Conservation (phyloP, 129 eudicot genomes). For the Flaveria trinervia region DNA sequence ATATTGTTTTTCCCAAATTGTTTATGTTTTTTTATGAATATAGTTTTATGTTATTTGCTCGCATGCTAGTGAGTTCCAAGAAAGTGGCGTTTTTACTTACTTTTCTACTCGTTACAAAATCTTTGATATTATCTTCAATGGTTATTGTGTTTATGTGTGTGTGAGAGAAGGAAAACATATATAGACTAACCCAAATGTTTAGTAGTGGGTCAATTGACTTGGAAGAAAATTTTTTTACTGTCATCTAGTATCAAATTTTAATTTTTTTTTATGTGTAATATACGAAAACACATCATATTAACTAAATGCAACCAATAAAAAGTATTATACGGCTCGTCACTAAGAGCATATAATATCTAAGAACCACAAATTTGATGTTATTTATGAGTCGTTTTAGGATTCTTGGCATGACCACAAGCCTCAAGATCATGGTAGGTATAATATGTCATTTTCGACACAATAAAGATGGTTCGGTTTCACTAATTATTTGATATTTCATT, state of each 20-base stretch:
- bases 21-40: conserved; percentile 24
- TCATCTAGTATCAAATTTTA: no score
- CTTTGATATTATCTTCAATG: conserved; percentile 23
- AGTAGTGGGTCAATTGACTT: no score
- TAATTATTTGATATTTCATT: not conserved
- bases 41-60: conserved; percentile 36
- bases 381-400: not conserved
- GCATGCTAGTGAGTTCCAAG: conserved; percentile 91
- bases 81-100: conserved; percentile 52
- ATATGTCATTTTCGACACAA: conserved; percentile 27
- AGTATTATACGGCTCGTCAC: no score
- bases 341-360: not conserved
- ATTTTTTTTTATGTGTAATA: no score
- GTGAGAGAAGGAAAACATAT: not conserved
- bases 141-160: not conserved
- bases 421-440: conserved; percentile 34
- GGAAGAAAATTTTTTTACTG: no score
- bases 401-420: not conserved
- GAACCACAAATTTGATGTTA: not conserved
- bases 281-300: no score
- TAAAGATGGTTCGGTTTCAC: conserved; percentile 8
- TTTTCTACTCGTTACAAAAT: conserved; percentile 36
- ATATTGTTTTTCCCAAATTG: conserved; percentile 3
- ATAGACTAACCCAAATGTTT: no score
- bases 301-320: no score